Conservation (phyloP, 2,329 filamentous ascomycete genomes). For the Dactylellina haptotyla region DNA sequence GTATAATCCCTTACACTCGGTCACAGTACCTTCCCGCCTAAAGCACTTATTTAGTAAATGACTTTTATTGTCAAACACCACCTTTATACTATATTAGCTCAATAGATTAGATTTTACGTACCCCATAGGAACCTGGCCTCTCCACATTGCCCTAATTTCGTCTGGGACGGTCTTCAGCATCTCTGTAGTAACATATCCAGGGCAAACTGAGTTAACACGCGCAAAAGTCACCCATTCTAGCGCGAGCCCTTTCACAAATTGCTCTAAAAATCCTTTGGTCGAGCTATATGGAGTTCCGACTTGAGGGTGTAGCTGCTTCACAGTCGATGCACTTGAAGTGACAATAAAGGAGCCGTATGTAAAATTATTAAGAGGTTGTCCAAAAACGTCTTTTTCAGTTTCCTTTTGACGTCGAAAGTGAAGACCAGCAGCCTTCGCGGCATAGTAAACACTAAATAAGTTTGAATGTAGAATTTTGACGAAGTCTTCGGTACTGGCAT, state of each 20-base stretch:
- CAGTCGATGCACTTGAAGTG: conserved; percentile 80
- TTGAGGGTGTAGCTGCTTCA: conserved; percentile 81
- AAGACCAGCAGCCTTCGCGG: conserved; percentile 74
- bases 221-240: conserved; percentile 82
- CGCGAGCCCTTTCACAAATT: conserved; percentile 70
- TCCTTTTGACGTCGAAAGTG: conserved; percentile 73
- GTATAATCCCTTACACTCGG: conserved; percentile 83
- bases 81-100: too few species aligned
- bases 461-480: conserved; percentile 74
- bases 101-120: conserved; percentile 59
- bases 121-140: conserved; percentile 81
- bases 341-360: conserved; percentile 78
- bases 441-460: conserved; percentile 81
- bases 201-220: conserved; percentile 76
- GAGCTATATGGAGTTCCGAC: conserved; percentile 78
- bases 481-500: conserved; percentile 17
- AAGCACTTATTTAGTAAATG: too few species aligned
- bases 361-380: conserved; percentile 70
- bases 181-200: conserved; percentile 79
- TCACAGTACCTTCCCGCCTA: conserved; percentile 75
- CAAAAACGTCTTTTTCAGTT: conserved; percentile 10
- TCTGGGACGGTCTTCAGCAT: conserved; percentile 72
- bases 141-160: conserved; percentile 77
- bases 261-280: conserved; percentile 72
- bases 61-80: too few species aligned